Base-by-base conservation (phyloP, 495 filamentous ascomycete species). In the Trichoderma parareesei region DNA sequence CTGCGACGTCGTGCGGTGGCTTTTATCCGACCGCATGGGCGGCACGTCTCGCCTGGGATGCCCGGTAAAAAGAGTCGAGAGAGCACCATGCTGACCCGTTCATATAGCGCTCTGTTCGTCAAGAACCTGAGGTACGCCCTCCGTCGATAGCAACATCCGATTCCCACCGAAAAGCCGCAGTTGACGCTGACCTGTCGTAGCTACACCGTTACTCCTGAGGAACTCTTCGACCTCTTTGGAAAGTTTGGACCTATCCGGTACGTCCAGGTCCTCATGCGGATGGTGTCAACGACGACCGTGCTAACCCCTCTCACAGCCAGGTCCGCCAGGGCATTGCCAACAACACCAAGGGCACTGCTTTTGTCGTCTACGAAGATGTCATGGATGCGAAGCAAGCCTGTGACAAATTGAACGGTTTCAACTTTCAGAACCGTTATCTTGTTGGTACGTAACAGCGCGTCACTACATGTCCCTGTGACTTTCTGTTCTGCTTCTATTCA, bases 341-440 rank as follows among this genome's bases (percentile, higher is more conserved):
- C 78, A 95, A 95, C 74, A 97, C 94, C 69, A 98, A 98, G 76
- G 94, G 94, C 71, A 98, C 94, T 38, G 93, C 92, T 71, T 98
- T 96, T 79, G 95, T 98, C 60, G 94, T 98, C 74, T 98, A 95
- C 81, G 95, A 98, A 76, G 95, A 98, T 80, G 95, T 97, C 37
- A 92, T 97, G 86, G 94, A 98, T 83, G 93, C 94, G 67, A 98
- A 98, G 80, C 86, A 89, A 77, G 95, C 94, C 71, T 97, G 95
- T 82, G 94, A 98, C 83, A 97, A 97, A 82, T 82, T 98, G 72
- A 98, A 98, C 80, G 94, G 94, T 72, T 98, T 95, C 86, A 98
- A 98, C 80, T 98, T 98, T 77, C 95, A 98, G 80, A 96, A 93
- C 82, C 91, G 94, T 74, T 98, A 98, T 79, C 91, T 98, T 71